Evolutionary conservation across 768 basidiomycete species (phyloP), one percentile per base, ranked within the genome.

Genomic region (Trametes elegans): DNA sequence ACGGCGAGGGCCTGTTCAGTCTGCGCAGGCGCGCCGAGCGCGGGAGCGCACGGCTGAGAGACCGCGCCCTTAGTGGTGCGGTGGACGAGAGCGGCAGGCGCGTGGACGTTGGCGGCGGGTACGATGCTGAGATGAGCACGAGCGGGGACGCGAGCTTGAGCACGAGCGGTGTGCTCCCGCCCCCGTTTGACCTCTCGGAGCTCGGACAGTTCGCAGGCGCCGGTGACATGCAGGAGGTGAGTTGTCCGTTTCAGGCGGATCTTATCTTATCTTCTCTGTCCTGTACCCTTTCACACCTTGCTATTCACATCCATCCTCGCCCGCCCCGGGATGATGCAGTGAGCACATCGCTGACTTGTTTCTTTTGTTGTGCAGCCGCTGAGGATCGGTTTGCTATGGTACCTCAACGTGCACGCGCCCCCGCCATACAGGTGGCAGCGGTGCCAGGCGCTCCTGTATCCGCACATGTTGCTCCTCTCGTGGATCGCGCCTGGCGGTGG

Each of bases 401-500:
- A 93, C 66, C 81, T 97, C 49, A 96, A 97, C 53, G 94, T 96
- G 0, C 94, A 97, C 64, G 86, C 88, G 0, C 66, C 80, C 4
- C 83, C 87, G 19, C 88, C 89, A 0, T 93, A 85, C 69, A 73
- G 78, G 55, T 92, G 88, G 90, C 82, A 85, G 71, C 79, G 90
- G 58, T 93, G 83, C 64, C 89, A 90, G 66, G 92, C 86, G 0
- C 76, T 91, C 41, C 76, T 90, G 1, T 95, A 89, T 64, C 90
- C 83, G n/a, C 82, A 90, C 59, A 85, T 89, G 73, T 77, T 97
- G 2, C 73, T 94, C 2, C 77, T 97, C 3, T 90, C 89, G 9
- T 97, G 94, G 94, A 77, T 90, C 51, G 87, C 90, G 5, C 81
- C 88, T 1, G 87, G 85, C 13, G 92, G 91, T 1, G 87, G 90